phyloP scores from a whole-genome alignment of 805 yeast genomes.

The Yamadazyma sp. region DNA sequence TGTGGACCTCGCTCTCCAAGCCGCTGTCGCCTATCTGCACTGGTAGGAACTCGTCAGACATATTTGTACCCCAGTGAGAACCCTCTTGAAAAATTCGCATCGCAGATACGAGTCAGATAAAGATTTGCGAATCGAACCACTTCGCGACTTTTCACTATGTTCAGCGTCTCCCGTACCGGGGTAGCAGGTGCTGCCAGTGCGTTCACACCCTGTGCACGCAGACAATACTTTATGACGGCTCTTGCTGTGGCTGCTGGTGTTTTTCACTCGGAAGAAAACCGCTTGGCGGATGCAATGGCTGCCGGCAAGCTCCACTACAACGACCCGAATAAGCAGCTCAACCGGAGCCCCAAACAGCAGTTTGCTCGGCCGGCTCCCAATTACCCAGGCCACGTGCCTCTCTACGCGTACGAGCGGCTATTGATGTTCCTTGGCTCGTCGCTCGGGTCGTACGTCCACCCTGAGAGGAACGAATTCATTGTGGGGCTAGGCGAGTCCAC shows the following conservation, averaged over 20 bases:
- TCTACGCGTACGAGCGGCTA: constrained; percentile 59
- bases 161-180: background rate
- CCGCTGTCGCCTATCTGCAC: too few relatives aligned
- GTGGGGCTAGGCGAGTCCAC: constrained; percentile 90
- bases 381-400: constrained; percentile 80
- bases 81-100: too few relatives aligned
- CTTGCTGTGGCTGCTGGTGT: constrained; percentile 25
- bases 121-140: constrained; percentile 1
- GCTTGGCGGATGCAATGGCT: constrained; percentile 62
- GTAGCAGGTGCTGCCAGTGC: background rate
- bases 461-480: constrained; percentile 71
- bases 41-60: too few relatives aligned
- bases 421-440: constrained; percentile 72
- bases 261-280: constrained; percentile 43
- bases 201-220: too few relatives aligned
- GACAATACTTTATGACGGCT: constrained; percentile 5
- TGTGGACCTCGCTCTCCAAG: constrained; percentile 13
- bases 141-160: background rate
- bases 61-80: too few relatives aligned
- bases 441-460: constrained; percentile 72
- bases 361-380: constrained; percentile 44
- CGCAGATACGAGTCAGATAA: too few relatives aligned
- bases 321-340: constrained; percentile 30
- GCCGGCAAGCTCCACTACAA: constrained; percentile 46
- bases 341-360: constrained; percentile 23